Base-by-base conservation (phyloP, 805 yeast species). In the Cyberlindnera amylophila region DNA sequence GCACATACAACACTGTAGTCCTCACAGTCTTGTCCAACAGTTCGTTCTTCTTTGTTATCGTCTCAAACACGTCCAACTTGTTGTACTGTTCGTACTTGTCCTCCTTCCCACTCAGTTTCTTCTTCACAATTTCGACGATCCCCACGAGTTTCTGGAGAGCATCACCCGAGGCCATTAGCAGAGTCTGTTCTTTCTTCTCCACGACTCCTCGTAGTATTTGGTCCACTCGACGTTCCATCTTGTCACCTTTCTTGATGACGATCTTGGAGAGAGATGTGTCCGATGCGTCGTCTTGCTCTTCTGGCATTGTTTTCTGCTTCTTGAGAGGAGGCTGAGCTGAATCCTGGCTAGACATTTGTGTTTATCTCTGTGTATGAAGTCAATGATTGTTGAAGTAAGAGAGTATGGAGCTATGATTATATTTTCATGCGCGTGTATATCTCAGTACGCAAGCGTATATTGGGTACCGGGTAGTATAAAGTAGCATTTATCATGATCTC, bases 101-200 rank as follows among this genome's bases (percentile, higher is more conserved):
- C 13, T 19, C 26, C 14, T 42, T 23, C 14, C 50, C 50, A 10
- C 24, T 39, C 8, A 52, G 23, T 27, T 44, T 50, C 14, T 27
- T 13, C 38, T 57, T 55, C 6, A 51, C 45, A 16, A 57, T 53
- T 41, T 57, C 61, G 24, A 55, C 34, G 3, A 55, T 47, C 33
- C 51, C 47, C 4, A 53, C 29, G 23, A 54, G 28, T 34, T 57
- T 57, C 31, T 57, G 61, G 3, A 55, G 49, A 2, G 41, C 42
- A 8, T 45, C 51, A 10, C 61, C 61, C 10, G 53, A 50, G n/a
- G 52, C 45, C 57, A 55, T 50, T 17, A 56, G 29, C 6, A 53
- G 17, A 9, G 46, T 36, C 4, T 36, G 18, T 15, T 39, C 41
- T 0, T 26, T 19, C 2, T 38, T 33, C 6, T 41, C 29, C 1